A percentile compares a stretch with the other conserved stretches of the same genome.
Conservation (phyloP, 495 filamentous ascomycete species). For the Hypoxylon subgilvum region DNA sequence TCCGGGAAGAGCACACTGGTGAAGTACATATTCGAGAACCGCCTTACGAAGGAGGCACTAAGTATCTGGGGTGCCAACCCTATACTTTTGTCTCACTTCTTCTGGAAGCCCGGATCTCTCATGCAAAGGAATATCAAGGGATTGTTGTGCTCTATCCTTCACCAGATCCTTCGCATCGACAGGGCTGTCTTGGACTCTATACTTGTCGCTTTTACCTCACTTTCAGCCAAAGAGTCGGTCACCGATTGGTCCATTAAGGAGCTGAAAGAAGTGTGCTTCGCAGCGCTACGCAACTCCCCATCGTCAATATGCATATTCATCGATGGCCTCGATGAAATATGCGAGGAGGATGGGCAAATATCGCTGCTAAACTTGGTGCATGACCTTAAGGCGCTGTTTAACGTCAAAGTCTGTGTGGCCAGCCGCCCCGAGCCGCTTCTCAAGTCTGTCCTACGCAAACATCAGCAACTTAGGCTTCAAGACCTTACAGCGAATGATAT, state of each 20-base stretch:
- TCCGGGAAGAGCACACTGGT: constrained; percentile 37
- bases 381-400: neutral
- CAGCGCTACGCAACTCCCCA: neutral
- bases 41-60: neutral
- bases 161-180: neutral
- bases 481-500: constrained; percentile 27
- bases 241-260: neutral
- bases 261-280: neutral
- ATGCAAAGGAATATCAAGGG: constrained; percentile 11
- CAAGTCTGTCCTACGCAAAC: neutral
- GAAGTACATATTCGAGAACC: constrained; percentile 16
- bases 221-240: neutral
- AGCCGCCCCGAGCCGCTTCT: constrained; percentile 14
- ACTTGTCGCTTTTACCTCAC: neutral
- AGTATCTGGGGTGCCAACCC: neutral
- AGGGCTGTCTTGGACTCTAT: neutral
- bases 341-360: neutral
- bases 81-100: constrained; percentile 16
- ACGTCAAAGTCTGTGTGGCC: constrained; percentile 25
- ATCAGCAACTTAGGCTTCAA: constrained; percentile 16
- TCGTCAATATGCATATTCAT: constrained; percentile 13
- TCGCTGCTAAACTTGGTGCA: neutral
- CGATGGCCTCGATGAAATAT: constrained; percentile 16
- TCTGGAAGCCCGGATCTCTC: constrained; percentile 8
- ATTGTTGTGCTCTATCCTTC: neutral